Conservation (phyloP, 2,329 filamentous ascomycete species). For the Pseudomassariella vexata region DNA sequence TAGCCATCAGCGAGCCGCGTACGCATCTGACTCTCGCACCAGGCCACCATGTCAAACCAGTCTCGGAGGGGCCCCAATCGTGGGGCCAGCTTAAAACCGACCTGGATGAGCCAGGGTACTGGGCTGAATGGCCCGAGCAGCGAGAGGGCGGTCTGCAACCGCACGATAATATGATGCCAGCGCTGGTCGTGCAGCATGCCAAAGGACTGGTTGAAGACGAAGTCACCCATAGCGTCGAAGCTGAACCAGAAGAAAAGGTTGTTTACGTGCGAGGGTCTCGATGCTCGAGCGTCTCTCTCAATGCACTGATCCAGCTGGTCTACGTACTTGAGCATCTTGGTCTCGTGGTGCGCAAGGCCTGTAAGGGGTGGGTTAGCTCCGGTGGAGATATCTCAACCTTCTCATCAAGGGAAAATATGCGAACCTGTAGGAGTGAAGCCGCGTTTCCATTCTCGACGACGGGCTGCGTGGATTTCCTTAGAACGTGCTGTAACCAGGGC, state of each 20-base stretch:
- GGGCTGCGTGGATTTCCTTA: conserved; percentile 8
- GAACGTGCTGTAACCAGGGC: conserved; percentile 8
- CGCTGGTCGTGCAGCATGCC: conserved; percentile 2
- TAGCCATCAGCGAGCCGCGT: background rate
- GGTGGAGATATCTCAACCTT: background rate
- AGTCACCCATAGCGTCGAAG: conserved; percentile 9
- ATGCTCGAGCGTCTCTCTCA: background rate
- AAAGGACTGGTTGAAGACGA: conserved; percentile 7
- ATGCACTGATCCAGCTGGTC: conserved; percentile 3
- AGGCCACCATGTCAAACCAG: background rate
- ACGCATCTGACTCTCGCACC: background rate
- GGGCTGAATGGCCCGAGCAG: conserved; percentile 10
- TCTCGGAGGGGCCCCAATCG: conserved; percentile 3
- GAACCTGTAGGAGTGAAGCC: conserved; percentile 4
- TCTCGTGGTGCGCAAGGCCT: conserved; percentile 5
- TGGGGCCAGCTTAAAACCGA: conserved; percentile 6
- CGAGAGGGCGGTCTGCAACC: conserved; percentile 1
- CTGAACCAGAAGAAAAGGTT: conserved; percentile 9
- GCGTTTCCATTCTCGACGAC: conserved; percentile 12
- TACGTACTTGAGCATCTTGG: conserved; percentile 3
- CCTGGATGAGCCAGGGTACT: conserved; percentile 5
- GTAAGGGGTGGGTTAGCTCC: background rate
- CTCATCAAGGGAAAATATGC: background rate
- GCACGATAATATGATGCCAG: conserved; percentile 2
- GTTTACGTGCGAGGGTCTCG: background rate